Conservation (phyloP, 1,284 basidiomycete species). For the Puccinia hordei region DNA sequence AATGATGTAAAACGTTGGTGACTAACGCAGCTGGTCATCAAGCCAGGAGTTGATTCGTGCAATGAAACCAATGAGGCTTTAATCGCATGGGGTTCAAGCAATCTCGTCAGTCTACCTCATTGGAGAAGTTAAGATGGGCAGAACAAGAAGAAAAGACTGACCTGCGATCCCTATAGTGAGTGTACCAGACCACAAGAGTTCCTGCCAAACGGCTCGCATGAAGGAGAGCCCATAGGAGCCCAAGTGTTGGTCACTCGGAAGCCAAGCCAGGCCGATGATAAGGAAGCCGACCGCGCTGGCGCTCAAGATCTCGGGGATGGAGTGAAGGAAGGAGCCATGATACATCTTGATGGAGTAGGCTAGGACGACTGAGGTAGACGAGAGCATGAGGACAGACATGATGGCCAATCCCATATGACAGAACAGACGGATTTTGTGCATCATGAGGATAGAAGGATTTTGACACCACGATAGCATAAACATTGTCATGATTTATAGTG, state of each 20-base stretch:
- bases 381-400: conserved; percentile 25
- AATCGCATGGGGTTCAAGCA: not conserved
- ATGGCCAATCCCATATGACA: conserved; percentile 27
- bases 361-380: conserved; percentile 39
- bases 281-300: conserved; percentile 26
- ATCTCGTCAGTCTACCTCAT: not conserved
- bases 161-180: conserved; percentile 7
- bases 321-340: conserved; percentile 19
- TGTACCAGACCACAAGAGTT: conserved; percentile 28
- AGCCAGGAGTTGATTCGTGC: conserved; percentile 43
- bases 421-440: conserved; percentile 40
- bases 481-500: not conserved
- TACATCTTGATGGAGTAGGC: conserved; percentile 49
- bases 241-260: conserved; percentile 28
- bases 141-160: conserved; percentile 17
- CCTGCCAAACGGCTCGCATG: conserved; percentile 31
- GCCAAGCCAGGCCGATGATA: conserved; percentile 34
- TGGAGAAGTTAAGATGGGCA: not conserved
- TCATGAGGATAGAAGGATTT: conserved; percentile 6
- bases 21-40: conserved; percentile 46
- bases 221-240: conserved; percentile 20
- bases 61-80: conserved; percentile 27
- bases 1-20: not conserved
- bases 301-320: conserved; percentile 30
- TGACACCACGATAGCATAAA: conserved; percentile 36